Base-by-base conservation (phyloP, 352 stramenopile genomes). In the Pythium oligandrum region DNA sequence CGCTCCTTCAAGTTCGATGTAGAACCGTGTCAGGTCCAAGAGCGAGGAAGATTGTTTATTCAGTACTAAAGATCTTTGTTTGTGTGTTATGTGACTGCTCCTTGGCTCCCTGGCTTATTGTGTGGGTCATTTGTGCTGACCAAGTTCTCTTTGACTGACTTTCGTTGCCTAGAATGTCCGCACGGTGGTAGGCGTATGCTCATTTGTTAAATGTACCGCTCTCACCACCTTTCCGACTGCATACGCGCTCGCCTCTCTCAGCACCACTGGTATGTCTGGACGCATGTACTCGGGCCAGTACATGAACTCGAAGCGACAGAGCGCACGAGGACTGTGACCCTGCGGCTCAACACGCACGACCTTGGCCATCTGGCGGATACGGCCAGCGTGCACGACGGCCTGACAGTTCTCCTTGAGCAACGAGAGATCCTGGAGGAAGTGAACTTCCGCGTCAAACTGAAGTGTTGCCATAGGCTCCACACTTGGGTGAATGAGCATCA, bases 231-330 rank as follows among this genome's bases (percentile, higher is more conserved):
- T 74, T 6, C 83, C 83, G 3, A 89, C 83, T 0, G 76, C 83
- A 54, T 90, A 82, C 4, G 81, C 80, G 9, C 59, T 72, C 40
- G 66, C 71, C 56, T 89, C 83, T 5, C 77, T 72, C 26, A 93
- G 55, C 4, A 93, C 78, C n/a, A 93, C 61, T 48, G 83, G 83
- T 40, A 88, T 53, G 44, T 93, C 76, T 0, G 80, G 80, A 33
- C 78, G 83, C 54, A 93, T 76, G 57, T 90, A 90, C 67, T 93
- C 83, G 0, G 83, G 78, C 71, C 78, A 90, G 70, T 93, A 89
- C 71, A 93, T 86, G 63, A 93, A 93, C 53, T 91, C 77, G 36
- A 93, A 91, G 32, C 83, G 79, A 43, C 82, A 90, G 40, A 88
- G 73, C 44, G 68, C 81, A 26, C 47, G 66, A 36, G 55, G 75